A percentile compares a stretch with the other conserved stretches of the same genome.
These are phyloP conservation scores for Trichoderma hamatum DNA, from an alignment of 2,329 filamentous ascomycete species.

Conservation along the genomic window DNA sequence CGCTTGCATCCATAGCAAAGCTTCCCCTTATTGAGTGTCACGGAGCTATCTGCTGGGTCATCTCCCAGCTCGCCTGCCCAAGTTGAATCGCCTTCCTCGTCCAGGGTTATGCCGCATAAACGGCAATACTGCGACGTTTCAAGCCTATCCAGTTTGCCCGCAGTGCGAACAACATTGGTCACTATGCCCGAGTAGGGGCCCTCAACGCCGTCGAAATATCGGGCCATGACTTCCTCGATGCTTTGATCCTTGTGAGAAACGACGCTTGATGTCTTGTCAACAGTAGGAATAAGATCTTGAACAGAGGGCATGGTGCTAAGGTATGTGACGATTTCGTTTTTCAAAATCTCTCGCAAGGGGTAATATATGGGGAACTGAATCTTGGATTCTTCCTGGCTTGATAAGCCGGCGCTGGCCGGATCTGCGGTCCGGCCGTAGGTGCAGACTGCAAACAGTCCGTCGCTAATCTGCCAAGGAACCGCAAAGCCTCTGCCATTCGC, in stretches of 20 bases:
- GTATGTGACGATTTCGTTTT: slow-evolving; percentile 76
- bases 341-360: slow-evolving; percentile 82
- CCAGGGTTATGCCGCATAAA: slow-evolving; percentile 70
- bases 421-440: slow-evolving; percentile 36
- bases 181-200: slow-evolving; percentile 87
- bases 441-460: slow-evolving; percentile 59
- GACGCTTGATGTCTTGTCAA: slow-evolving; percentile 44
- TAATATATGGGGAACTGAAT: slow-evolving; percentile 63
- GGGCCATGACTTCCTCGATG: slow-evolving; percentile 86
- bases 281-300: slow-evolving; percentile 49
- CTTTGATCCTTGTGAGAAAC: slow-evolving; percentile 75
- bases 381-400: slow-evolving; percentile 28
- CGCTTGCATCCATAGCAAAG: slow-evolving; percentile 77
- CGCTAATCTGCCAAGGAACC: slow-evolving; percentile 78
- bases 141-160: slow-evolving; percentile 71
- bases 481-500: slow-evolving; percentile 88
- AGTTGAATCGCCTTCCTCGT: slow-evolving; percentile 63
- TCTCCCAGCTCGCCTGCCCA: slow-evolving; percentile 65
- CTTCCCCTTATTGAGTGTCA: slow-evolving; percentile 37
- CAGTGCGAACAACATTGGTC: slow-evolving; percentile 90
- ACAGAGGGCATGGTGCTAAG: slow-evolving; percentile 59
- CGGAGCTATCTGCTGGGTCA: slow-evolving; percentile 34
- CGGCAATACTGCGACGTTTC: slow-evolving; percentile 55
- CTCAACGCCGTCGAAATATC: slow-evolving; percentile 83
- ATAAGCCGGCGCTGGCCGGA: slow-evolving; percentile 22